Conservation (phyloP, 2,329 filamentous ascomycete species). For the Pleomassaria siparia region DNA sequence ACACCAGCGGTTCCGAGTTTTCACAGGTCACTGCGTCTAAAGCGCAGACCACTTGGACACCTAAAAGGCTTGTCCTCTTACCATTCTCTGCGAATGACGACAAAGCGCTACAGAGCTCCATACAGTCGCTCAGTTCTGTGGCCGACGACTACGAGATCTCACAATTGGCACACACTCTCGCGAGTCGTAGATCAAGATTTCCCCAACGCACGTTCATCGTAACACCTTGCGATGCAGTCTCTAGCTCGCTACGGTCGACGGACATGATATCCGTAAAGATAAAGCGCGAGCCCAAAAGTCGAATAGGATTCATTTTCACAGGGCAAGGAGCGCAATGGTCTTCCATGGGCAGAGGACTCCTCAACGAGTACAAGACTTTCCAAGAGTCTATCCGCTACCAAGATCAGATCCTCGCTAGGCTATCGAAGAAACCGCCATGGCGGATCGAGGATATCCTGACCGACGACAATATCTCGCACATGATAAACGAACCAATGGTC, state of each 20-base stretch:
- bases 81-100: constrained; percentile 19
- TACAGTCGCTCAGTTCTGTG: constrained; percentile 7
- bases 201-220: constrained; percentile 11
- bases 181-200: constrained; percentile 6
- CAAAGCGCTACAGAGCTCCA: neutral
- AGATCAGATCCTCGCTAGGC: constrained; percentile 9
- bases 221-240: neutral
- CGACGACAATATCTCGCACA: neutral
- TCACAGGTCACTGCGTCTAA: no score
- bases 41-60: no score
- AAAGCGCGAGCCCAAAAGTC: neutral
- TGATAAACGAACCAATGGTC: constrained; percentile 13
- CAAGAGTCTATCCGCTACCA: constrained; percentile 2
- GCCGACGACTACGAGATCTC: neutral
- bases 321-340: constrained; percentile 18
- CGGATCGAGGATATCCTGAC: constrained; percentile 13
- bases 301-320: constrained; percentile 22
- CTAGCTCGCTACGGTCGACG: neutral
- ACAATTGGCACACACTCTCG: constrained; percentile 19
- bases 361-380: constrained; percentile 13
- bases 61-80: constrained; percentile 9
- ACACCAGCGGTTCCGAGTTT: no score
- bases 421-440: constrained; percentile 13
- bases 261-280: neutral
- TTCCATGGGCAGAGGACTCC: constrained; percentile 10